Percentiles rank a stretch among this genome's conserved stretches.
These are phyloP conservation scores for Porcisia hertigi DNA, from an alignment of 208 protist genomes.

Conservation along the genomic window DNA sequence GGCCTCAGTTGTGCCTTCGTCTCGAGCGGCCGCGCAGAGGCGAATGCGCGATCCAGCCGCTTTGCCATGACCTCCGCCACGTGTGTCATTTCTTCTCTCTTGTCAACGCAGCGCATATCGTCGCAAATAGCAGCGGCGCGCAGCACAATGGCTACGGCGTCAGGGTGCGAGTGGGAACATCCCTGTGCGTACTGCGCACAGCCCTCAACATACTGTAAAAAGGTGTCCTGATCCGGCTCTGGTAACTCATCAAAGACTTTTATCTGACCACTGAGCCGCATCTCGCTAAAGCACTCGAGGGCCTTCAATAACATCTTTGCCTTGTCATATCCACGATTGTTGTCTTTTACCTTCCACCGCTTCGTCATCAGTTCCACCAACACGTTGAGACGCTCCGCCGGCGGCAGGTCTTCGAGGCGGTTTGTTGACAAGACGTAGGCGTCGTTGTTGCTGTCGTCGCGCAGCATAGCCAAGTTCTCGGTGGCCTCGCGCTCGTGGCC, in stretches of 20 bases:
- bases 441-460: constrained; percentile 78
- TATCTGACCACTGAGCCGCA: constrained; percentile 64
- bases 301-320: constrained; percentile 78
- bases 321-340: constrained; percentile 88
- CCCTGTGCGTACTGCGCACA: constrained; percentile 72
- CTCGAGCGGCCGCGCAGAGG: constrained; percentile 67
- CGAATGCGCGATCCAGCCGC: constrained; percentile 75
- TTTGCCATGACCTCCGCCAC: constrained; percentile 68
- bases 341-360: constrained; percentile 83
- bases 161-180: constrained; percentile 84
- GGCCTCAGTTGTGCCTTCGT: constrained; percentile 37
- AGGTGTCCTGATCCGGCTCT: constrained; percentile 84
- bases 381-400: constrained; percentile 66
- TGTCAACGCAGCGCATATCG: constrained; percentile 83
- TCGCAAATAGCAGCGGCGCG: constrained; percentile 86
- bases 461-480: constrained; percentile 79
- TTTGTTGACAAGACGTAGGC: constrained; percentile 75
- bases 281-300: constrained; percentile 90
- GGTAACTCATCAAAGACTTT: constrained; percentile 62
- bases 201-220: constrained; percentile 86
- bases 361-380: constrained; percentile 68
- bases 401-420: constrained; percentile 71
- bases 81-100: constrained; percentile 85
- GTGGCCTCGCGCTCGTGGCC: constrained; percentile 88
- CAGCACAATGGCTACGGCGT: constrained; percentile 77